Percentiles rank a stretch among this genome's conserved stretches.
phyloP scores from a whole-genome alignment of 768 basidiomycete species.

The Lactifluus hygrophoroides region DNA sequence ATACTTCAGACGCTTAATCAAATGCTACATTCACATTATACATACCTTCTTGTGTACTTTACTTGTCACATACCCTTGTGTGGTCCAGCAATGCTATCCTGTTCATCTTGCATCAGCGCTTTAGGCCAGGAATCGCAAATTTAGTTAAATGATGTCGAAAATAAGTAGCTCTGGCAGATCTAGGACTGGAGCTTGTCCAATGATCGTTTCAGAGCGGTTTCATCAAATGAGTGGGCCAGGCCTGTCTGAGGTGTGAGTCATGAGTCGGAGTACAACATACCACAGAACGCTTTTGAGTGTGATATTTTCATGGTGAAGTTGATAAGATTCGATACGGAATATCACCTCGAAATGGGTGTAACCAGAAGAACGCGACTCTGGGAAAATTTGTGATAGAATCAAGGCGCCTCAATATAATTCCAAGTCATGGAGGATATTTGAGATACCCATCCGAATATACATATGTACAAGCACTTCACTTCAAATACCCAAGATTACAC shows the following conservation, averaged over 20 bases:
- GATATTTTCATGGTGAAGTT: no score
- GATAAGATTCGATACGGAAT: no score
- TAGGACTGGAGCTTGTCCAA: background rate
- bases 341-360: background rate
- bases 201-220: no score
- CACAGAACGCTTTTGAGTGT: no score
- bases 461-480: background rate
- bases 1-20: background rate
- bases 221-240: background rate
- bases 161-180: no score
- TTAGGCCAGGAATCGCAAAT: no score
- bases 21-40: background rate
- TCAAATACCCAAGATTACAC: conserved; percentile 29
- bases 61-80: background rate
- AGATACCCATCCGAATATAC: background rate
- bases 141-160: no score
- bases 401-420: background rate
- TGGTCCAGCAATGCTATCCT: background rate
- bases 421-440: background rate
- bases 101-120: background rate
- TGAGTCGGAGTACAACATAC: background rate
- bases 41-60: background rate
- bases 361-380: background rate
- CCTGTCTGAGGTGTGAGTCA: background rate
- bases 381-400: background rate